Percentiles rank a stretch among this genome's conserved stretches.
Evolutionary conservation across 768 basidiomycete species (phyloP).

Genomic region (Termitomyces sp.): DNA sequence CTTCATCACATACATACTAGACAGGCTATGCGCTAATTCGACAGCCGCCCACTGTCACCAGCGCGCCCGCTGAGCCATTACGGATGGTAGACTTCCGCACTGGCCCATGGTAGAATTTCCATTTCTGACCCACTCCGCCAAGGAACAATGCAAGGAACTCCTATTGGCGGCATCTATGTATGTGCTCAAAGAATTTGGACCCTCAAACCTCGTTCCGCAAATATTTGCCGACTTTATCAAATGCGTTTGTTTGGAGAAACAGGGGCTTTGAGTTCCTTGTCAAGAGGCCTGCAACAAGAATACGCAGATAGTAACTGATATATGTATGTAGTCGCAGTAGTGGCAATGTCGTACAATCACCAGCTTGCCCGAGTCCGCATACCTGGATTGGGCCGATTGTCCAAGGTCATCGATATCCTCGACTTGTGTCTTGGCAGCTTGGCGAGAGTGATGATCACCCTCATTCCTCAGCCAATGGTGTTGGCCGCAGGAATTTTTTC

Average conservation of each 20-base stretch:
- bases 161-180: neutral
- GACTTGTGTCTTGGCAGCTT: neutral
- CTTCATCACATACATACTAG: neutral
- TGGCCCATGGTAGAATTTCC: neutral
- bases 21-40: neutral
- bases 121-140: neutral
- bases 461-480: neutral
- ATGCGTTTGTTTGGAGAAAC: neutral
- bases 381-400: neutral
- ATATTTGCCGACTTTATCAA: neutral
- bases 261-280: neutral
- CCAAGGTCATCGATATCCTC: neutral
- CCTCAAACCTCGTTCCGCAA: neutral
- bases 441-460: neutral
- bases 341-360: neutral
- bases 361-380: neutral
- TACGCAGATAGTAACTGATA: neutral
- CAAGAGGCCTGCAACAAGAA: neutral
- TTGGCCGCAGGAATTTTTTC: neutral
- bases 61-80: neutral
- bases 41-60: slow-evolving; percentile 8
- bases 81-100: neutral
- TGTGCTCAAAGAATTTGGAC: neutral
- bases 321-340: neutral
- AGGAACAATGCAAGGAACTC: neutral